Base-by-base conservation (phyloP, 2,329 filamentous ascomycete genomes). In the Cladosporium colombiae region DNA sequence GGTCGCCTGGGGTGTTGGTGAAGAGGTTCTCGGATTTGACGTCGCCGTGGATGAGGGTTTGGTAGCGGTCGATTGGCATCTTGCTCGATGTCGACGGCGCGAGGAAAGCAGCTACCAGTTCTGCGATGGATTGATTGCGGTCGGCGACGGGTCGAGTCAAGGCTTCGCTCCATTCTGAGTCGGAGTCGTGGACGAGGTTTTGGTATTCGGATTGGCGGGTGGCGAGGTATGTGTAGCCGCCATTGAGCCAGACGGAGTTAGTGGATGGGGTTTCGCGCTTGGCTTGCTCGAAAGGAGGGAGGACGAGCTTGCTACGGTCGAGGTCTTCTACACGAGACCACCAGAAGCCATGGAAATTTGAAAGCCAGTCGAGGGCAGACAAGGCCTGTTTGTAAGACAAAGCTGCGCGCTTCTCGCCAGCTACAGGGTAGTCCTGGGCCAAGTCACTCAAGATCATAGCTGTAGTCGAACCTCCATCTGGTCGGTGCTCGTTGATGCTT, bases 1-100 rank as follows among this genome's bases (percentile, higher is more conserved):
- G 66, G 1, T 83, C 75, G 0, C 85, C 86, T 0, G 73, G 69
- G 0, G 71, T 65, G 0, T 79, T 86, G 0, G 85, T 86, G 71
- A 89, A 89, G 7, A 90, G 80, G 66, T 91, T 91, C 69, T 90
- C 88, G 0, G 85, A 88, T 74, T 91, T 91, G 61, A 90, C 87
- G 65, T 91, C 88, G 8, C 88, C 88, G 70, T 91, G 88, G 8
- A 91, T 85, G 18, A 86, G 81, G 0, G 87, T 88, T 68, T 89
- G 72, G 37, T 79, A 79, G 0, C 65, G 66, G 11, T 67, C 81
- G 1, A 81, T 79, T 0, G 77, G 65, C 8, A 80, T 81, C 5
- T 71, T 11, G 35, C 2, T 16, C 6, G 50, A 33, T 10, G 33
- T 23, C n/a, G 67, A 74, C 0, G 85, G 84, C 0, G 79, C 80